These are phyloP conservation scores for Croton laevigatus DNA, from an alignment of 441 rosid species.

Conservation along the genomic window DNA sequence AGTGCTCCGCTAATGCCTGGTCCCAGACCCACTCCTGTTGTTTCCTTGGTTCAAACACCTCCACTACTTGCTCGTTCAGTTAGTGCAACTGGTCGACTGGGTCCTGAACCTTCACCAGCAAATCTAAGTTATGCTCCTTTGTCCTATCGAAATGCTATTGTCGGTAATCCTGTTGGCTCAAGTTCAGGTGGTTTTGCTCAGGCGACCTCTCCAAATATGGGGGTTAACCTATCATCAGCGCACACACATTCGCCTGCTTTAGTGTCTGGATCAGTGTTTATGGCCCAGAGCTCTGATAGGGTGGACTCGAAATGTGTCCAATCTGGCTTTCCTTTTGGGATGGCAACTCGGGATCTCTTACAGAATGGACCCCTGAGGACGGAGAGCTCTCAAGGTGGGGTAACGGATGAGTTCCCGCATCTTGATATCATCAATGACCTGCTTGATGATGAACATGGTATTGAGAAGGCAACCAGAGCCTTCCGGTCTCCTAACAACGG, in stretches of 20 bases:
- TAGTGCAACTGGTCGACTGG: constrained; percentile 82
- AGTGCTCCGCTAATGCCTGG: constrained; percentile 83
- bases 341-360: constrained; percentile 37
- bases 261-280: constrained; percentile 43
- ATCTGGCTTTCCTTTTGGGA: constrained; percentile 52
- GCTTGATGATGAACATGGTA: constrained; percentile 75
- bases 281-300: constrained; percentile 46
- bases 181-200: constrained; percentile 50
- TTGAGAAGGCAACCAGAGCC: constrained; percentile 34
- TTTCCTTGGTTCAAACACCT: constrained; percentile 59
- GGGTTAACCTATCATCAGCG: constrained; percentile 41
- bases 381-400: constrained; percentile 54
- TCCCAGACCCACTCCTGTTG: constrained; percentile 46
- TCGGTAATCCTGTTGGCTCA: constrained; percentile 62
- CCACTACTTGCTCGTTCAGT: constrained; percentile 70
- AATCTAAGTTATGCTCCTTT: constrained; percentile 59
- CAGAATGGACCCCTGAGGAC: constrained; percentile 59
- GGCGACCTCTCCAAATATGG: constrained; percentile 47
- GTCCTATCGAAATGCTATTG: constrained; percentile 77
- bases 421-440: constrained; percentile 88
- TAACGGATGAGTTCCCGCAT: constrained; percentile 87
- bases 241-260: constrained; percentile 44
- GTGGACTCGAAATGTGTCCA: constrained; percentile 40
- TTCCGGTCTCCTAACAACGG: constrained; percentile 38
- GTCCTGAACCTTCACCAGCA: constrained; percentile 55